Evolutionary conservation across 305 asterid species (phyloP), one percentile per base, ranked within the genome.

Genomic region (Coffea humblotiana): DNA sequence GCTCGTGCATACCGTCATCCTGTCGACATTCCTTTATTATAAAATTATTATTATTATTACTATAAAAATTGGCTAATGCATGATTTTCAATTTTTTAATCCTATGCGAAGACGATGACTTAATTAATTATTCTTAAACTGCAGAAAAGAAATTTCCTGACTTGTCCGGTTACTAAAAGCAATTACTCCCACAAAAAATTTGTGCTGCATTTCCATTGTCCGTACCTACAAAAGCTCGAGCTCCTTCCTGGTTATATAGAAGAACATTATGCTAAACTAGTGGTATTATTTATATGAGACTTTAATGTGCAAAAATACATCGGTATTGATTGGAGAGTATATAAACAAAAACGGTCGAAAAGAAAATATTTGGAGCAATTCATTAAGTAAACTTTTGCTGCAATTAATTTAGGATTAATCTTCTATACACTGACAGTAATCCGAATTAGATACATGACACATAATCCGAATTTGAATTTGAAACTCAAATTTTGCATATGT

Each of bases 201-300:
- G 75, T 23, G 81, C 77, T 71, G 77, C 81, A 37, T 56, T 70
- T 56, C 81, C 63, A 69, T 3, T 40, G 5, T 40, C 43, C 43
- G 43, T 32, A 27, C 0, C 37, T 51, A 23, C 10, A 13, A 68
- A 35, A 23, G 32, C 5, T 51, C 47, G 16, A 2, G 27, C 27
- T 60, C 25, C 1, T 8, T 60, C 25, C 1, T 8, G 19, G 56
- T 13, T 51, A 4, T 56, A 4, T 8, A 56, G 25, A 58, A 4
- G 25, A 58, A 18, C 19, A 10, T 56, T 56, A 1, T 49, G 16
- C 16, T 51, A 49, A 49, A 49, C 54, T 49, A 10, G 13, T 11
- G 54, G 13, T 10, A 49, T 11, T 49, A 51, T 12, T 51, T 51
- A 2, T 51, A 47, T 47, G 49, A 47, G 32, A 32, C 49, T 47